Base-by-base conservation (phyloP, 1,284 basidiomycete species). In the Takashimella koratensis region DNA sequence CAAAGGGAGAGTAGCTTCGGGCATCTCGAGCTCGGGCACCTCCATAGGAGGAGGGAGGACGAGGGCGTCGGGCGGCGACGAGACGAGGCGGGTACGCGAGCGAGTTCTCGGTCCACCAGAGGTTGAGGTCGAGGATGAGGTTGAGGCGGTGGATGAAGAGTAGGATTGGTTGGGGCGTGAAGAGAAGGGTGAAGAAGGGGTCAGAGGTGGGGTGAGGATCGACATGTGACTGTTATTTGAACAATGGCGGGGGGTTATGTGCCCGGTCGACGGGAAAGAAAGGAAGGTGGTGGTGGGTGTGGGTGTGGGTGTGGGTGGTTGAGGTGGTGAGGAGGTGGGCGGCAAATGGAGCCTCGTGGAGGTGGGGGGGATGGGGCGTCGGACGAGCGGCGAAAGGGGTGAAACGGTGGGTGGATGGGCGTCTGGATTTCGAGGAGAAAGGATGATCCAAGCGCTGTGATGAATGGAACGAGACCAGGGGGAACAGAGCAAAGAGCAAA, bases 161-260 rank as follows among this genome's bases (percentile, higher is more conserved):
- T 22, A 45, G 20, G 42, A 22, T 8, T 36, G 8, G 30, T 36
- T 36, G 30, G 16, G 30, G 8, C 16, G 8, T 8, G 30, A 36
- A 36, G 30, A 36, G 16, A 36, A 36, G 16, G 30, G 30, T 36
- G 30, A 36, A 36, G 30, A 36, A 16, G 69, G 69, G 3, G 69
- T 70, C 4, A 68, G 60, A 19, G 68, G 68, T 5, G 68, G 69
- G 36, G 66, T 65, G 41, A 61, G 57, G 19, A 63, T 58, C 20
- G 51, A 41, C 55, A 58, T 56, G 26, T 36, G 8, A 36, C 16
- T 16, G 8, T 36, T 36, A 36, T 36, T 36, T 16, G 30, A 8
- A 8, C 30, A 16, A 16, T 36, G 30, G 10, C 16, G 10, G 16
- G 16, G 30, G 30, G 30, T n/a, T n/a, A n/a, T n/a, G n/a, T n/a